Base-by-base conservation (phyloP, 2,329 filamentous ascomycete species). In the Pseudogymnoascus sp. region DNA sequence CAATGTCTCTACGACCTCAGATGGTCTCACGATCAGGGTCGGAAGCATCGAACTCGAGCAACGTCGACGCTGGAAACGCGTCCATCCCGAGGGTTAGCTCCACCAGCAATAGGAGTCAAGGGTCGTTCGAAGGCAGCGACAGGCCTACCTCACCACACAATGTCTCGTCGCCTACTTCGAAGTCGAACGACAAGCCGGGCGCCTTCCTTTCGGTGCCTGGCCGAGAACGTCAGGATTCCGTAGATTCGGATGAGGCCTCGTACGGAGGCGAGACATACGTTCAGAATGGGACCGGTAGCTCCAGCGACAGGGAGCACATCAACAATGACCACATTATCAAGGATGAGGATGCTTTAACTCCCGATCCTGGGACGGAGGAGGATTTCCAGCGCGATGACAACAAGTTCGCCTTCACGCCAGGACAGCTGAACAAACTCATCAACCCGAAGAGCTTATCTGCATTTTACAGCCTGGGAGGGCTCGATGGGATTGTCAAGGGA, bases 401-500 rank as follows among this genome's bases (percentile, higher is more conserved):
- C 72, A 84, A 80, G 48, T 91, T 92, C 68, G 88, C 87, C 7
- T 91, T 87, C 69, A 82, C 85, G 0, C 87, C 87, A 9, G 89
- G 89, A 25, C 88, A 89, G 67, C 75, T 90, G 68, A 85, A 84
- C 65, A 93, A 93, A 75, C 76, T 94, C 5, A 78, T 92, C 60
- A 92, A 92, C 66, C 89, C 90, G 0, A 94, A 94, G 75, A 92
- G 82, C 68, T 77, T 89, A 64, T 79, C 83, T 27, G 89, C 89
- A 4, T 91, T 92, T 65, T 85, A 88, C 67, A 88, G 88, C 5
- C 74, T 94, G 2, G 90, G 90, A 61, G 90, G 90, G 58, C 72
- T 93, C 5, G 77, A 76, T 7, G 90, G 90, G 1, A 72, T 94
- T 18, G 88, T 90, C 69, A 90, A 86, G 70, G 90, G 90, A 0